A percentile compares a stretch with the other conserved stretches of the same genome.
These are phyloP conservation scores for Mangifera indica DNA, from an alignment of 345 rosid species.

Conservation along the genomic window DNA sequence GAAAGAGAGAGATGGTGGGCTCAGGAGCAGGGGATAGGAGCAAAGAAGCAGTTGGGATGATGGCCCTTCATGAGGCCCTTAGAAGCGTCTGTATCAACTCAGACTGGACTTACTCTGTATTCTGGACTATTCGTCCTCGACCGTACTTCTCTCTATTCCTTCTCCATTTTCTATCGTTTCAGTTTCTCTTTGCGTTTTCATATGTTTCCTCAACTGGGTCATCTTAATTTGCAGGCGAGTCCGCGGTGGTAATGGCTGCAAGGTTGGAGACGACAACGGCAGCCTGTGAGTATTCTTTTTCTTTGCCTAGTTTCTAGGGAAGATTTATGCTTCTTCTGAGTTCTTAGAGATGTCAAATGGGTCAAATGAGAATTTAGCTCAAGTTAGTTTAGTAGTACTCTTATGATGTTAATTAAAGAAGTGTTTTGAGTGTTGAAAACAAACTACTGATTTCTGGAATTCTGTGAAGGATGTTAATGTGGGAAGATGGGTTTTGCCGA, in stretches of 20 bases:
- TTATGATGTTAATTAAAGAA: background rate
- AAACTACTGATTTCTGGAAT: background rate
- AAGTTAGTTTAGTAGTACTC: background rate
- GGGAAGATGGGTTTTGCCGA: constrained; percentile 99
- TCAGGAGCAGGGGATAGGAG: constrained; percentile 93
- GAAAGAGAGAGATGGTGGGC: constrained; percentile 81
- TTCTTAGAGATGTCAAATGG: background rate
- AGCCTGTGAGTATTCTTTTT: constrained; percentile 76
- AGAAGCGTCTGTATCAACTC: constrained; percentile 93
- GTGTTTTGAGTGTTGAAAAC: background rate
- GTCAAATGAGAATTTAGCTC: background rate
- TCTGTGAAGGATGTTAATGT: constrained; percentile 92
- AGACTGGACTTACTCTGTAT: constrained; percentile 99
- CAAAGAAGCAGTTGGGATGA: constrained; percentile 99
- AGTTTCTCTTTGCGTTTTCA: constrained; percentile 10
- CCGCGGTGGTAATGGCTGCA: constrained; percentile 97
- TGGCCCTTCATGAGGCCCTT: constrained; percentile 99
- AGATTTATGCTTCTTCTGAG: constrained; percentile 12
- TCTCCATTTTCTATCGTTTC: constrained; percentile 20
- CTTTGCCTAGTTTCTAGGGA: constrained; percentile 3
- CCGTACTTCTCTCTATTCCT: constrained; percentile 44
- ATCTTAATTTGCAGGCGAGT: constrained; percentile 63
- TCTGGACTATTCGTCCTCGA: constrained; percentile 99
- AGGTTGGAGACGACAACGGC: constrained; percentile 97
- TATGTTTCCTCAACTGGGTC: constrained; percentile 28